Base-by-base conservation (phyloP, 2,329 filamentous ascomycete species). In the Colletotrichum sp. region DNA sequence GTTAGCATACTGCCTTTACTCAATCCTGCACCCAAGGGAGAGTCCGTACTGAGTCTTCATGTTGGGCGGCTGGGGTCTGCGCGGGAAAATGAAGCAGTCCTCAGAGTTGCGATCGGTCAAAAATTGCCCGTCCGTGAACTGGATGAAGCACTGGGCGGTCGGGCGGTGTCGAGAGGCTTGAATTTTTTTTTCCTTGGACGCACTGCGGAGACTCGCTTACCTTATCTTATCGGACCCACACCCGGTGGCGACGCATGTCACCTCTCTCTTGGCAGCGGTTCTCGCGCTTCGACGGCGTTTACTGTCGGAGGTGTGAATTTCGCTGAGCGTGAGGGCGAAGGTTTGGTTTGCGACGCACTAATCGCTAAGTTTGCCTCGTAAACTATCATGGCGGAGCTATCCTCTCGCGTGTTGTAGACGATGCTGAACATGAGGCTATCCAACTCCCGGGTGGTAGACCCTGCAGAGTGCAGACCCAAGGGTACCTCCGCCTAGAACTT, bases 141-240 rank as follows among this genome's bases (percentile, higher is more conserved):
- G 66, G 49, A 49, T 22, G 62, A 71, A 68, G 71, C 62, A 27
- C 32, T 77, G 39, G 57, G 39, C 61, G 36, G 52, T 49, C 34
- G 32, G 67, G 75, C 63, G 73, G 68, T 61, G 69, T 52, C 30
- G 55, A 62, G 32, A 36, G 59, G 64, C 66, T 71, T 66, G 78
- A 77, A 77, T 62, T 77, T 77, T 78, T 78, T 77, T 78, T 70
- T 73, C 13, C 44, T n/a, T 52, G 44, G 11, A 22, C 68, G 64
- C 69, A 71, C 39, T 63, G 67, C 62, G 59, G 66, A 64, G 77
- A 76, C 68, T 78, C 61, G 70, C 78, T 80, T 80, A 80, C 80
- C 79, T 80, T 80, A 80, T 80, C 79, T 66, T 49, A 73, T 36
- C 12, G 7, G 59, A 36, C 19, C 59, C 59, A 72, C 36, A 30